Percentiles rank a stretch among this genome's conserved stretches.
Conservation (phyloP, 2,329 filamentous ascomycete species). For the Fusarium dimerum region DNA sequence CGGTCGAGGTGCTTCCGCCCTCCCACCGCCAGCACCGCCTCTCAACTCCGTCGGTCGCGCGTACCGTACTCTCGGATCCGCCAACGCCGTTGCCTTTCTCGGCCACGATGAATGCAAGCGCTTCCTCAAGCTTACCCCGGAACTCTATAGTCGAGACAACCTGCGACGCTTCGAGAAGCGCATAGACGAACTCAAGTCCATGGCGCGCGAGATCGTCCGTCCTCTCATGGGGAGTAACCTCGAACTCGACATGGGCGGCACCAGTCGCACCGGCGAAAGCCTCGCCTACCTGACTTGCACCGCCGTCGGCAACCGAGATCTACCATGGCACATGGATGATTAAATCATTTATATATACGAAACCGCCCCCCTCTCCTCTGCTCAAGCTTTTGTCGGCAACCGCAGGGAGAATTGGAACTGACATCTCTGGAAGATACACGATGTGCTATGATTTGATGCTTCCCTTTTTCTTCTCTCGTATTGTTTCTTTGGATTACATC, state of each 20-base stretch:
- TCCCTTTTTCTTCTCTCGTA: too few species aligned
- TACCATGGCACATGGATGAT: slow-evolving; percentile 50
- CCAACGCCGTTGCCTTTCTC: slow-evolving; percentile 64
- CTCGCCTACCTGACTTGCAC: slow-evolving; percentile 55
- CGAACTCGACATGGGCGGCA: slow-evolving; percentile 67
- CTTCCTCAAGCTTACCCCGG: slow-evolving; percentile 81
- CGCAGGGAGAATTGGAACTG: slow-evolving; percentile 17
- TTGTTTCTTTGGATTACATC: slow-evolving; percentile 20
- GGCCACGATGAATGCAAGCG: slow-evolving; percentile 85
- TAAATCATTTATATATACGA: slow-evolving; percentile 22
- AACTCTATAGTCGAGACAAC: slow-evolving; percentile 85
- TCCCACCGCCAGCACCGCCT: slow-evolving; percentile 43
- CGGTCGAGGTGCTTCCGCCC: too few species aligned
- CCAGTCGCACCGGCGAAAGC: slow-evolving; percentile 42
- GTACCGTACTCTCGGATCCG: slow-evolving; percentile 74
- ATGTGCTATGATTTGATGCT: slow-evolving; percentile 23
- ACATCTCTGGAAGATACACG: slow-evolving; percentile 20
- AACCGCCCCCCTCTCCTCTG: slow-evolving; percentile 11
- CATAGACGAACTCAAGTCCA: slow-evolving; percentile 83
- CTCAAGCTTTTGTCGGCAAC: background rate
- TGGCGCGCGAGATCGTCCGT: slow-evolving; percentile 79
- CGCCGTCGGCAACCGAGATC: slow-evolving; percentile 47
- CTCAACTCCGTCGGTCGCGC: slow-evolving; percentile 68
- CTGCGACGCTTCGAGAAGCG: slow-evolving; percentile 81
- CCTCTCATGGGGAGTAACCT: slow-evolving; percentile 85